Evolutionary conservation across 1,139 yeast species (phyloP).

Genomic region (Nakaseomyces nivariensis): DNA sequence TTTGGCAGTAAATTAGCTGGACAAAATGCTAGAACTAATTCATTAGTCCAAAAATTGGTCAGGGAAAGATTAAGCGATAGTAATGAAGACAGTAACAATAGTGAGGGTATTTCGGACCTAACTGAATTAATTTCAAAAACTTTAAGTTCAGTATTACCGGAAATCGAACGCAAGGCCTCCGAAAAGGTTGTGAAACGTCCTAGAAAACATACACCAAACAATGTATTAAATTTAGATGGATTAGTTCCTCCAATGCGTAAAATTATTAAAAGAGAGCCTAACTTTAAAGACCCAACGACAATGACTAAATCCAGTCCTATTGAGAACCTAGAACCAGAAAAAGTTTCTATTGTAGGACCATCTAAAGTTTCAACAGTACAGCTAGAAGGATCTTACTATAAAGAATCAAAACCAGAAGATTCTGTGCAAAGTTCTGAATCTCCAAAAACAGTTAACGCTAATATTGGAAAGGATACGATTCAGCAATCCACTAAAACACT

Average conservation of each 20-base stretch:
- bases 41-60: not conserved
- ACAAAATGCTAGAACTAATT: not conserved
- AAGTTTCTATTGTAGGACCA: not conserved
- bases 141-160: not conserved
- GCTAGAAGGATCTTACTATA: too few species aligned
- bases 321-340: not conserved
- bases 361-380: not conserved
- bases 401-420: not conserved
- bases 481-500: not conserved
- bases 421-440: too few species aligned
- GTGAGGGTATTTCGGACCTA: not conserved
- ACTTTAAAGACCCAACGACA: too few species aligned
- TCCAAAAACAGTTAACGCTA: too few species aligned
- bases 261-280: not conserved
- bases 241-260: constrained; percentile 8
- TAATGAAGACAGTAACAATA: not conserved
- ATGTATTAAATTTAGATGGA: constrained; percentile 11
- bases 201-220: constrained; percentile 6
- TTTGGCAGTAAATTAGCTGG: not conserved
- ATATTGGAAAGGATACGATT: not conserved
- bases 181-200: not conserved
- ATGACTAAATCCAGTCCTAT: not conserved
- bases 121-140: not conserved
- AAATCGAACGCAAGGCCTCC: not conserved
- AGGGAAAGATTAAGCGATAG: not conserved